Base-by-base conservation (phyloP, 2,329 filamentous ascomycete species). In the Diplodia seriata region DNA sequence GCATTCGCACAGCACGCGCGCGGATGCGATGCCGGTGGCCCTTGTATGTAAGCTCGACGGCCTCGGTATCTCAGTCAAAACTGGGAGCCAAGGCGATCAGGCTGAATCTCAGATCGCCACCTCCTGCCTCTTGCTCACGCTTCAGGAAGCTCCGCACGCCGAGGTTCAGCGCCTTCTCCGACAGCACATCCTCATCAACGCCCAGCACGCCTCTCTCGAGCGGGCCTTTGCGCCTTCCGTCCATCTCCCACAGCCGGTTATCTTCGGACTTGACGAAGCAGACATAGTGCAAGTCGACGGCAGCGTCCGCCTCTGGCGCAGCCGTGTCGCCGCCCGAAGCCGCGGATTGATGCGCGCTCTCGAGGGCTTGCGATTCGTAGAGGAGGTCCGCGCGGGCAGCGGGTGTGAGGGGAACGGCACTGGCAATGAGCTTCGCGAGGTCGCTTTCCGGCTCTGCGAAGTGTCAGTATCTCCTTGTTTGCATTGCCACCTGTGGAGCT, bases 281-380 rank as follows among this genome's bases (percentile, higher is more conserved):
- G 56, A 98, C 94, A 77, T 97, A 98, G 82, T 99, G 95, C 73
- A 97, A 84, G 76, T 97, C 94, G n/a, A 97, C 85, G 72, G 90
- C 87, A 74, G 92, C 91, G n/a, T 89, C 86, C 9, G 93, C 92
- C 66, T 86, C 81, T 0, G 95, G 94, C 1, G 94, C 92, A 14
- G 84, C 77, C 0, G 93, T 97, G 76, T 94, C 92, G 20, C 94
- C 94, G 69, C 85, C 82, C 8, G 85, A 85, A 5, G 94, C 95
- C 15, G 93, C 93, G 69, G 87, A 86, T 56, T 88, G 87, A 80
- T 98, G 94, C 7, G 93, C 94, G 5, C 81, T 83, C 66, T 96
- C 94, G 61, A 98, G 85, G 12, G 86, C 88, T 49, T 88, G 83
- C 20, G 91, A 92, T 66, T 90, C 85, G 78, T 97, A 95, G 33